Evolutionary conservation across 805 yeast genomes (phyloP).

Genomic region (Candida argentea): DNA sequence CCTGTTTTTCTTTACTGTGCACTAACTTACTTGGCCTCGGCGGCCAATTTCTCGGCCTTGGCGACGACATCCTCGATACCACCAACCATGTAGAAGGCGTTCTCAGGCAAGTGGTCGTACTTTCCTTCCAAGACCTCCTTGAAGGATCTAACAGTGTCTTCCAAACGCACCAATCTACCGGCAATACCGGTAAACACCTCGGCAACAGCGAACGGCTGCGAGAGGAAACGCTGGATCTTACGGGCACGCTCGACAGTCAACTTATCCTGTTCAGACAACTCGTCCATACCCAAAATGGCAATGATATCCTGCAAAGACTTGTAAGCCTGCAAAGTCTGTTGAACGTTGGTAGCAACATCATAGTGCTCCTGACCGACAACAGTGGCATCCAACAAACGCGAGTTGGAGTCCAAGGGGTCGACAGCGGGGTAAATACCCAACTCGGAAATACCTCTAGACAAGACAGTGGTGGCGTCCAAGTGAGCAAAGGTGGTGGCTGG

Average conservation of each 20-base stretch:
- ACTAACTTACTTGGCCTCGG: conserved; percentile 74
- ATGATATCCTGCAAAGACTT: conserved; percentile 99
- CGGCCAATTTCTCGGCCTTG: conserved; percentile 98
- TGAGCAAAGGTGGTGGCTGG: conserved; percentile 99
- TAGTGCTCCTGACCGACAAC: conserved; percentile 99
- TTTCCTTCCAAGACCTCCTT: conserved; percentile 96
- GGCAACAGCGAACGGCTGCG: conserved; percentile 99
- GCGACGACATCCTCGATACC: conserved; percentile 98
- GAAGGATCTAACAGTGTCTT: conserved; percentile 92
- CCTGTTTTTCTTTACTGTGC: no score
- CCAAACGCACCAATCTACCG: conserved; percentile 94
- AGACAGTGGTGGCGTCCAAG: conserved; percentile 99
- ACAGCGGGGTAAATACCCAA: conserved; percentile 99
- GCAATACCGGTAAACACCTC: conserved; percentile 99
- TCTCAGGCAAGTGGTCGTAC: conserved; percentile 98
- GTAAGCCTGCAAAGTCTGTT: conserved; percentile 98
- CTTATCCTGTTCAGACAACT: conserved; percentile 96
- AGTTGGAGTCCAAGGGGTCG: conserved; percentile 99
- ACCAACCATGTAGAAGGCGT: conserved; percentile 99
- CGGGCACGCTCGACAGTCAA: conserved; percentile 99
- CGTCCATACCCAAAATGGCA: conserved; percentile 99
- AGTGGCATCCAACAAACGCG: conserved; percentile 94
- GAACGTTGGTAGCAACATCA: conserved; percentile 88
- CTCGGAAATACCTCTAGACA: conserved; percentile 99
- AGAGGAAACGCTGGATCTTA: conserved; percentile 99